Evolutionary conservation across 441 rosid species (phyloP).

Genomic region (Oxalis stricta): DNA sequence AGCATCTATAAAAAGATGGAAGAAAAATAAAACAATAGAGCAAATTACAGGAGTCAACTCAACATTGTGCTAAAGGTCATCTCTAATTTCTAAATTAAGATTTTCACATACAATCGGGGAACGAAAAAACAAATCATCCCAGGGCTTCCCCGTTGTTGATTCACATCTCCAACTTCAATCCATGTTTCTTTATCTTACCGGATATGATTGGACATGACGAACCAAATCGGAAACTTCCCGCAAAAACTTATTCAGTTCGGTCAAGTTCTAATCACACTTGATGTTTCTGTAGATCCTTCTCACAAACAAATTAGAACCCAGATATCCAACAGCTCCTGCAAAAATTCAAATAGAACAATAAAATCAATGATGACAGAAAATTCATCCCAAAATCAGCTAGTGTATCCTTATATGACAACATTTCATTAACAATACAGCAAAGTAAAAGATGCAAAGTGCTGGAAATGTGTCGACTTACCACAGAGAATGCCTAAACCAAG

Average conservation of each 20-base stretch:
- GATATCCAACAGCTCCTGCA: slow-evolving; percentile 87
- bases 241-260: slow-evolving; percentile 5
- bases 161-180: slow-evolving; percentile 17
- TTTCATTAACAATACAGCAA: background rate
- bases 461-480: slow-evolving; percentile 33
- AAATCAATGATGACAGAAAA: background rate
- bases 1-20: slow-evolving; percentile 15
- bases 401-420: background rate
- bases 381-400: background rate
- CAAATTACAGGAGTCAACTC: background rate
- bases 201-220: too few species aligned
- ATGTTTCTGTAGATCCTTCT: slow-evolving; percentile 94
- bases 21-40: background rate
- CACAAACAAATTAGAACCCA: slow-evolving; percentile 84
- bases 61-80: slow-evolving; percentile 21
- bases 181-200: too few species aligned
- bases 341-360: background rate
- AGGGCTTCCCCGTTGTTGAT: slow-evolving; percentile 18
- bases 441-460: background rate
- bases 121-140: slow-evolving; percentile 11
- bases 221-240: slow-evolving; percentile 22
- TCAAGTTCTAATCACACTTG: slow-evolving; percentile 51
- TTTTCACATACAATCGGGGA: slow-evolving; percentile 33
- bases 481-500: slow-evolving; percentile 92
- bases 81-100: slow-evolving; percentile 27